Evolutionary conservation across 2,329 filamentous ascomycete genomes (phyloP), one percentile per base, ranked within the genome.

Genomic region (Beauveria medogensis): DNA sequence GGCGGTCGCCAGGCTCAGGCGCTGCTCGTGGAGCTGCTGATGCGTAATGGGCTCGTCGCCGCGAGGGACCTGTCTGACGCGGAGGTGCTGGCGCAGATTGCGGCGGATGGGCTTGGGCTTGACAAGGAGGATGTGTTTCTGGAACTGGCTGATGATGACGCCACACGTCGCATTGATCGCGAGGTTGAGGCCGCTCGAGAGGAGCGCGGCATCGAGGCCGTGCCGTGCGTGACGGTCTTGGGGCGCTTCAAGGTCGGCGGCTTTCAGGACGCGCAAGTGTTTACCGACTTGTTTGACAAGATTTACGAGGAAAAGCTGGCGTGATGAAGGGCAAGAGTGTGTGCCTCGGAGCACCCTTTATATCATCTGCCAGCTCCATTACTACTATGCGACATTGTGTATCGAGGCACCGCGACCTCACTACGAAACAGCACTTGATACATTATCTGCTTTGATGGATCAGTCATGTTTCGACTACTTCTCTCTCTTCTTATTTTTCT

Each of bases 221-320:
- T 92, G 65, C 89, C 90, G 18, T 86, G 88, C 66, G 90, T 90
- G 67, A 85, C 85, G 2, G 80, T 93, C 55, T 87, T 91, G 69
- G 83, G 80, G 1, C 77, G 77, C 67, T 91, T 84, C 72, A 81
- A 86, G 64, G 78, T 93, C 20, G 85, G 86, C 9, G 90, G 90
- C 1, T 89, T 86, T 60, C 88, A 92, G 75, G 83, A 87, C 62
- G 77, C 82, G 3, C 78, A 79, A 50, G 79, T 86, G 0, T 91
- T 92, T 70, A 74, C 87, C 67, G 78, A 82, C 63, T 71, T 89
- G 43, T 92, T 93, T 73, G 81, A 86, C 64, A 77, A 80, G 69
- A 77, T 89, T 20, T 61, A 66, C 44, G 62, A 44, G 3, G 64
- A 65, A 56, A 64, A 61, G 20, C 51, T 62, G 34, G 55, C 41